Percentiles rank a stretch among this genome's conserved stretches.
Evolutionary conservation across 352 stramenopile genomes (phyloP).

Genomic region (Phytopythium delawarense): DNA sequence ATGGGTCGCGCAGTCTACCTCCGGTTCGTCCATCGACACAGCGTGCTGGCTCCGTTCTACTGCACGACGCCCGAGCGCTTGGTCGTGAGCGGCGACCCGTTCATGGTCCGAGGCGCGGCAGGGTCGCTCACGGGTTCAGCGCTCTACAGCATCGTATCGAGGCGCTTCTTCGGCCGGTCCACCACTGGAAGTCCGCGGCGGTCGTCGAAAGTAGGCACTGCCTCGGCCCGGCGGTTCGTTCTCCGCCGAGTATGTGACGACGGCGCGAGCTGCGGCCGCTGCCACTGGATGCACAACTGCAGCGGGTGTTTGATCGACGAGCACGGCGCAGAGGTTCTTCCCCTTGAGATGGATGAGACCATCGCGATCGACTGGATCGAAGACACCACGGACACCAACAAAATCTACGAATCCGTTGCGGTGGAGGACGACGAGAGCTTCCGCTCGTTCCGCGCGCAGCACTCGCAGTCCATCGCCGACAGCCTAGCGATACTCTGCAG

Average conservation of each 20-base stretch:
- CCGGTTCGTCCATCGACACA: constrained; percentile 40
- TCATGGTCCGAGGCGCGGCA: constrained; percentile 17
- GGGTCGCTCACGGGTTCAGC: constrained; percentile 20
- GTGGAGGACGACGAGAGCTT: constrained; percentile 37
- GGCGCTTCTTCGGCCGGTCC: constrained; percentile 12
- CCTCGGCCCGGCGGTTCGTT: constrained; percentile 21
- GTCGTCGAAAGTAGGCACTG: neutral
- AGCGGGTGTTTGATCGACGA: constrained; percentile 41
- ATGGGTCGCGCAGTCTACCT: constrained; percentile 21
- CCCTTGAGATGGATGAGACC: constrained; percentile 45
- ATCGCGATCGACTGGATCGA: constrained; percentile 64
- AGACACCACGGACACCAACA: constrained; percentile 2
- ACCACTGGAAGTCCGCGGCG: neutral
- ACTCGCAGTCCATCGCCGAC: constrained; percentile 27
- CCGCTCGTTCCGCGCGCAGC: constrained; percentile 19
- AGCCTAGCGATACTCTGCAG: constrained; percentile 47
- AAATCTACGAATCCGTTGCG: neutral
- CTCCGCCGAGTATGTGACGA: constrained; percentile 41
- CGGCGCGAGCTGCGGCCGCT: constrained; percentile 39
- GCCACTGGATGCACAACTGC: constrained; percentile 52
- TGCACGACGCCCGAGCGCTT: constrained; percentile 30
- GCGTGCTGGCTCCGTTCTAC: constrained; percentile 52
- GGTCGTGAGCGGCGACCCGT: constrained; percentile 32
- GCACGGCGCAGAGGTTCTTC: constrained; percentile 21
- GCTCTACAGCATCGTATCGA: constrained; percentile 25